Evolutionary conservation across 805 yeast genomes (phyloP).

Genomic region (Saturnispora besseyi): DNA sequence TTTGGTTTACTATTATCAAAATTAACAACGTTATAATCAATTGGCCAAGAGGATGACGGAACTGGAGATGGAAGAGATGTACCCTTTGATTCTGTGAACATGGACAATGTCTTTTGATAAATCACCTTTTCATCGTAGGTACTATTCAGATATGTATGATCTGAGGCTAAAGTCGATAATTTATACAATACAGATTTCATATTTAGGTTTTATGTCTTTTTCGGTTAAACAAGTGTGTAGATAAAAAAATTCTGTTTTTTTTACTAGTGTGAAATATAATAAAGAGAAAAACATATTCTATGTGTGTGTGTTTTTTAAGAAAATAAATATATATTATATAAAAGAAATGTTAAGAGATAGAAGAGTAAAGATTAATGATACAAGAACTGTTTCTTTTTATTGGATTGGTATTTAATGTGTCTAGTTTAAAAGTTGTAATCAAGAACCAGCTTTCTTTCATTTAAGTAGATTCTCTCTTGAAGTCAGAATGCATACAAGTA

Average conservation of each 20-base stretch:
- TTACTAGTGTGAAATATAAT: too few relatives aligned
- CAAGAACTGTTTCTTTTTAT: not conserved
- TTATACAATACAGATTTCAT: slow-evolving; percentile 4
- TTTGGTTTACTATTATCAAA: not conserved
- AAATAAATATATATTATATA: not conserved
- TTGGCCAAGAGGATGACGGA: not conserved
- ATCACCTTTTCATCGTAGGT: not conserved
- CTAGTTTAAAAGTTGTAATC: not conserved
- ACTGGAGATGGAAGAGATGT: not conserved
- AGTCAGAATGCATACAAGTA: slow-evolving; percentile 90
- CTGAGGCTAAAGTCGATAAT: slow-evolving; percentile 1
- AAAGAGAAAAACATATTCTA: too few relatives aligned
- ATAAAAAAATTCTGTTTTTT: too few relatives aligned
- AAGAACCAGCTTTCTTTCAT: not conserved
- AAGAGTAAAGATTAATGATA: not conserved
- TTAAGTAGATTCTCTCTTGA: slow-evolving; percentile 56
- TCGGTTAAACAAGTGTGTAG: too few relatives aligned
- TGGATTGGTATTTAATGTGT: not conserved
- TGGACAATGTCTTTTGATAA: not conserved
- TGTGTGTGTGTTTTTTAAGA: too few relatives aligned
- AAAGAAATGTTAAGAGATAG: not conserved
- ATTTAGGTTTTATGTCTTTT: too few relatives aligned
- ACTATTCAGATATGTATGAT: slow-evolving; percentile 1
- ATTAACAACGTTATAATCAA: not conserved
- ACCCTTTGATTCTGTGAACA: slow-evolving; percentile 1